Base-by-base conservation (phyloP, 306 rosid species). In the Vicia sativa region DNA sequence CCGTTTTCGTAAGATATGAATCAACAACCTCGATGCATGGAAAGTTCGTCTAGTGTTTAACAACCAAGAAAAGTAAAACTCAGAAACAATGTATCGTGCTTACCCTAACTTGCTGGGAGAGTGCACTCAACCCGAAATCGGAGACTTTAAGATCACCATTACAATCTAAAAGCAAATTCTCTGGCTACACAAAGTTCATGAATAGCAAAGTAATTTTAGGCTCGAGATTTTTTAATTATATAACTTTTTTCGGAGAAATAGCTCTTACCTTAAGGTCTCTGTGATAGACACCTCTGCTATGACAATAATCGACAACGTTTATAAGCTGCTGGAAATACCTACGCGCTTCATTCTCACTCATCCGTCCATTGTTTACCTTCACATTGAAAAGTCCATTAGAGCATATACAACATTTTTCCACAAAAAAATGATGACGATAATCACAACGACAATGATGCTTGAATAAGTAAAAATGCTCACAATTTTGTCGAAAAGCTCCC, bases 401-500 rank as follows among this genome's bases (percentile, higher is more conserved):
- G 72, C 11, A 65, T 43, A 18, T 5, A 31, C 31, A 49, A n/a
- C 59, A 56, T 15, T 70, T 61, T 11, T 62, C 4, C 9, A 34
- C 38, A 1, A 25, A 25, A 25, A 25, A 25, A 25, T 23, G 1
- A 34, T 34, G 38, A 34, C 7, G 38, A 34, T 34, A 34, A 34
- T 34, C 38, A 34, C 38, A 6, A 34, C 6, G 38, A 34, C 38
- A 34, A 34, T 34, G 38, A 34, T 7, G 9, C 9, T 34, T 34
- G 38, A 7, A 34, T 34, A 34, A 34, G 38, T 34, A 34, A 34
- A 34, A 34, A 34, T 34, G 38, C 98, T 88, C 81, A 93, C 99
- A 83, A 90, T 93, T 86, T 93, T 93, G 82, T 93, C 99, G 66
- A 93, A 93, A 62, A 93, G 99, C 87, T 93, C 99, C 9, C 97